Evolutionary conservation across 2,329 filamentous ascomycete genomes (phyloP), one percentile per base, ranked within the genome.

Genomic region (Trichoderma cornu-damae): DNA sequence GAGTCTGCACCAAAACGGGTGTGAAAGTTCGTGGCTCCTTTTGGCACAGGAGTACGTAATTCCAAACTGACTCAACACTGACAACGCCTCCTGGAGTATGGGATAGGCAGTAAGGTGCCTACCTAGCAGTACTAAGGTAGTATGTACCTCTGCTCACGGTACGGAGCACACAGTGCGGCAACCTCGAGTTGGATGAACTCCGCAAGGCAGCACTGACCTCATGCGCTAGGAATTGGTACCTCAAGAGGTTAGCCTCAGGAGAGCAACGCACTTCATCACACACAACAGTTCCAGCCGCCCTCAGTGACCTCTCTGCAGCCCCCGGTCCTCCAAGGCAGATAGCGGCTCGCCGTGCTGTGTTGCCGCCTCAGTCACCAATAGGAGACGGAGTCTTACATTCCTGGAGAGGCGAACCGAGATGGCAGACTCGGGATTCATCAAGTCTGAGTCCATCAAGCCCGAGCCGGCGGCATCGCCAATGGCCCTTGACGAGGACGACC

Each of bases 401-500:
- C 18, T 8, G 7, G n/a, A 40, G 20, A 38, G 8, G 20, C 22
- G 46, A 22, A 18, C 40, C 61, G 61, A 55, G 58, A 73, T 73
- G 71, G 61, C 69, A 43, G 70, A 72, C 59, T 56, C 68, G n/a
- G 57, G 55, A 7, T 64, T 65, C 56, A 73, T 82, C 67, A 82
- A 82, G 69, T 68, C 75, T 28, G 53, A 57, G 44, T 55, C 47
- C 52, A 34, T 55, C 42, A 55, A 55, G 42, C 32, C 42, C 4
- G 80, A 83, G 59, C 75, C 76, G 8, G 77, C 79, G 42, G 69
- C 68, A 28, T 70, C 72, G 57, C 73, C 78, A 20, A 69, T 71
- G 26, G 73, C 72, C 40, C 70, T 77, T 42, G 77, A 77, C 40
- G 87, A 89, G 50, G 86, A 89, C 46, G 87, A 89, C 62, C 76